Evolutionary conservation across 352 stramenopile species (phyloP), one percentile per base, ranked within the genome.

Genomic region (Phytophthora aleatoria): DNA sequence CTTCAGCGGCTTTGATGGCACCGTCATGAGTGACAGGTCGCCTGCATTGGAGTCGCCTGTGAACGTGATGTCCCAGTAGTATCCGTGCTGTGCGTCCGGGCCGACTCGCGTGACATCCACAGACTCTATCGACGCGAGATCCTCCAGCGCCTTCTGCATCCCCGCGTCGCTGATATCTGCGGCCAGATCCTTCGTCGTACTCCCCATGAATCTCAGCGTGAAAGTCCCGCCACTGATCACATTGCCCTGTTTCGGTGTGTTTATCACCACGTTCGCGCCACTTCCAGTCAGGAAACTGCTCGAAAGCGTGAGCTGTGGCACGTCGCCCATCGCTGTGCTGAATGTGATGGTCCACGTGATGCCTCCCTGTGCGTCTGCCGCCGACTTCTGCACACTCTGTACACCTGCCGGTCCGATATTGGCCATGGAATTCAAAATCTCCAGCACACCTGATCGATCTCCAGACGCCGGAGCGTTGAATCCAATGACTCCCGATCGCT

Each of bases 321-420:
- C 67, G 53, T 95, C 71, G 6, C 83, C 79, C 81, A 95, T 89
- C 5, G 70, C 50, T 3, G 73, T 59, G 3, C 67, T 75, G 36
- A 98, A 98, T 12, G 74, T 92, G 33, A 99, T 74, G n/a, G 73
- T 90, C 94, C 95, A 98, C 47, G 83, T 96, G 77, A 96, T 97
- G 5, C 93, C 94, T 41, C 89, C 89, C 57, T 97, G 81, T 3
- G 83, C 69, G 60, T 97, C 89, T 1, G 85, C 75, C 5, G 60
- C 64, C n/a, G 76, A 74, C 36, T 91, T 79, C 20, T 76, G 61
- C 24, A 97, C 87, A 20, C 41, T 74, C 44, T 89, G 72, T 2
- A 94, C 73, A 33, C 83, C 83, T 12, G 42, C 56, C 0, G 77
- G 49, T 11, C 80, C 79, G 7, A 97, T 78, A 64, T 95, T 96